Conservation (phyloP, 805 yeast species). For the Starmerella vitae region DNA sequence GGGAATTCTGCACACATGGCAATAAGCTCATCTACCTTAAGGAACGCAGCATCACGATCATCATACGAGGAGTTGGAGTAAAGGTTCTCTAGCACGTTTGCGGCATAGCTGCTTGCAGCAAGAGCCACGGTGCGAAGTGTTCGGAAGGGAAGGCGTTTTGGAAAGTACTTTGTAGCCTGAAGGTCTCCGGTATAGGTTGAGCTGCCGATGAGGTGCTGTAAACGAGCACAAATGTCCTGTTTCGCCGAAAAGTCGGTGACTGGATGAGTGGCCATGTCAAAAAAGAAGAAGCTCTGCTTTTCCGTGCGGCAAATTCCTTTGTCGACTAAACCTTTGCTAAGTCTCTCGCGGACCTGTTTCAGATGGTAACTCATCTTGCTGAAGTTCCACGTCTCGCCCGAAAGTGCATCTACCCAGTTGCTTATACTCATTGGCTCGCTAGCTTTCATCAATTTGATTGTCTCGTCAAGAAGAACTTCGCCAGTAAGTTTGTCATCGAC, state of each 20-base stretch:
- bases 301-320: constrained; percentile 94
- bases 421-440: constrained; percentile 64
- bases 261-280: constrained; percentile 99
- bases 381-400: constrained; percentile 94
- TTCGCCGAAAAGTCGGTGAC: constrained; percentile 75
- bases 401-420: constrained; percentile 84
- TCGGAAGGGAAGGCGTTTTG: constrained; percentile 52
- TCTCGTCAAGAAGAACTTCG: constrained; percentile 87
- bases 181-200: constrained; percentile 49
- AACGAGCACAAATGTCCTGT: constrained; percentile 62
- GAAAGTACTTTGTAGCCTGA: constrained; percentile 47
- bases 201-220: constrained; percentile 48
- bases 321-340: constrained; percentile 93
- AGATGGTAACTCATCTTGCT: constrained; percentile 89
- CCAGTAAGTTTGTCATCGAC: constrained; percentile 80
- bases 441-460: constrained; percentile 72
- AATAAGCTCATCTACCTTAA: constrained; percentile 85
- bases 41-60: constrained; percentile 80
- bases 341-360: constrained; percentile 91
- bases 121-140: constrained; percentile 67
- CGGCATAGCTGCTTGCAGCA: constrained; percentile 85
- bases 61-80: constrained; percentile 60
- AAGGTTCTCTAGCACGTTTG: constrained; percentile 88
- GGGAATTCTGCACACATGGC: constrained; percentile 77
- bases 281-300: constrained; percentile 80